phyloP scores from a whole-genome alignment of 1,284 basidiomycete genomes.

The Apiotrichum brassicae region DNA sequence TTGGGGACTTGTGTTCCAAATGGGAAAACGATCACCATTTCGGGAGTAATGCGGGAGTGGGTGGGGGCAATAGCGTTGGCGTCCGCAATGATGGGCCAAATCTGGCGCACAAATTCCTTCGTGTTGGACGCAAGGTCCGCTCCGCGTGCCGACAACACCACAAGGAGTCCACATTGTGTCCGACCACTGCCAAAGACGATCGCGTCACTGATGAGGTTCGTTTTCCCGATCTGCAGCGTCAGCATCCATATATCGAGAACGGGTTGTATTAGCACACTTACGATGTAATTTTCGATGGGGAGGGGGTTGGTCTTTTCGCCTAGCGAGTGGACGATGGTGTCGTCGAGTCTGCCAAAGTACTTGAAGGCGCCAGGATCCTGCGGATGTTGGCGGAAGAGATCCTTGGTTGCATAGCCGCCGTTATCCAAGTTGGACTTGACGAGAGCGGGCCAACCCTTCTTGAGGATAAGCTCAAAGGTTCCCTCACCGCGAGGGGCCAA shows the following conservation, averaged over 20 bases:
- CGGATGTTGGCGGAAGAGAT: conserved; percentile 54
- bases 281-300: conserved; percentile 41
- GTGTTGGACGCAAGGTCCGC: conserved; percentile 35
- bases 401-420: conserved; percentile 56
- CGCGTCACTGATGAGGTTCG: too few relatives aligned
- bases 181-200: too few relatives aligned
- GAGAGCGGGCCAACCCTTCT: too few relatives aligned
- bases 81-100: conserved; percentile 52
- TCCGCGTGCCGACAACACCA: too few relatives aligned
- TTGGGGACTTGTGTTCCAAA: conserved; percentile 20
- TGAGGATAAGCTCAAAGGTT: too few relatives aligned
- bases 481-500: too few relatives aligned
- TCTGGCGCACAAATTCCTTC: conserved; percentile 43
- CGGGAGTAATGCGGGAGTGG: conserved; percentile 53
- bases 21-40: conserved; percentile 53
- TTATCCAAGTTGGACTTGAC: conserved; percentile 54
- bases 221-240: conserved; percentile 11
- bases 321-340: conserved; percentile 49
- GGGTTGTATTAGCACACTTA: too few relatives aligned
- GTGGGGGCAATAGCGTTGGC: conserved; percentile 54
- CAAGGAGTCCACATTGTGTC: too few relatives aligned
- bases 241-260: conserved; percentile 53
- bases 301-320: conserved; percentile 58
- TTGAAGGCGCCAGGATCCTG: conserved; percentile 50
- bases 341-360: conserved; percentile 57